Evolutionary conservation across 306 rosid species (phyloP).

Genomic region (Cicer pinnatifidum): DNA sequence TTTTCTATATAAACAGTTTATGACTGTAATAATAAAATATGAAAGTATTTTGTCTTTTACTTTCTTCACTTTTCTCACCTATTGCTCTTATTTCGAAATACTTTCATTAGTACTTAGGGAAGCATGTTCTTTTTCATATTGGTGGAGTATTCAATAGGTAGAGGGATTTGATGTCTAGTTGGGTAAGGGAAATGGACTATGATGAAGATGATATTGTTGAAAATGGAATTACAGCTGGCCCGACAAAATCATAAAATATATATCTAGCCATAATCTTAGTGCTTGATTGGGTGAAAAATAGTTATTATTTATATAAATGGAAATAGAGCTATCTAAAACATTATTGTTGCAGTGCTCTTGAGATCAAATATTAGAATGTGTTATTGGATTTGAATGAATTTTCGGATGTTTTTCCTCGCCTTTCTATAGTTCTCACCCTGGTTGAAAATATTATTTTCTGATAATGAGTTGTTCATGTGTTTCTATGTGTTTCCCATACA

Average conservation of each 20-base stretch:
- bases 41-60: no score
- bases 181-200: not conserved
- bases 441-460: slow-evolving; percentile 35
- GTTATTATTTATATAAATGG: slow-evolving; percentile 17
- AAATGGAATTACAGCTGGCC: slow-evolving; percentile 32
- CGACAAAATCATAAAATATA: not conserved
- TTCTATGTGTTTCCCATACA: slow-evolving; percentile 35
- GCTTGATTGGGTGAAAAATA: not conserved
- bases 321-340: slow-evolving; percentile 6
- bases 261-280: not conserved
- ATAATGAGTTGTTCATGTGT: slow-evolving; percentile 1
- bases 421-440: not conserved
- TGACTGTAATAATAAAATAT: no score
- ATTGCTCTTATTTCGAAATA: not conserved
- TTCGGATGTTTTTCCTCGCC: slow-evolving; percentile 20
- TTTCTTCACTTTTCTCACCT: no score
- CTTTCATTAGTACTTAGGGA: not conserved
- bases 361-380: not conserved
- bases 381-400: slow-evolving; percentile 24
- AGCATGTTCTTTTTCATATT: not conserved
- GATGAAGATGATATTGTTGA: slow-evolving; percentile 13
- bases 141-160: not conserved
- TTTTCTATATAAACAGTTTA: no score
- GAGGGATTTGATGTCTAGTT: not conserved
- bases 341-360: not conserved